Evolutionary conservation across 129 eudicot species (phyloP).

Genomic region (sunflower (Helianthus annuus)): HanXRQr2.0-SUNRISE NC_035443.2:148072477-148072976

Average conservation of each 20-base stretch:
- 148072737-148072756: slow-evolving; percentile 53
- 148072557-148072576: slow-evolving; percentile 76
- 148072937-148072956: neutral
- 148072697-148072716: slow-evolving; percentile 99
- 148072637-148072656: slow-evolving; percentile 4
- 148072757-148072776: slow-evolving; percentile 20
- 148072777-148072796: neutral
- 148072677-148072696: slow-evolving; percentile 20
- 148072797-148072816: neutral
- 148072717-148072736: slow-evolving; percentile 97
- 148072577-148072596: slow-evolving; percentile 92
- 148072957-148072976: neutral
- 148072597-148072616: slow-evolving; percentile 45
- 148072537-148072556: slow-evolving; percentile 99
- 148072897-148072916: slow-evolving; percentile 4
- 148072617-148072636: neutral
- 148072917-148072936: neutral
- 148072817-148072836: slow-evolving; percentile 1
- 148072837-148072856: neutral
- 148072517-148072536: slow-evolving; percentile 93
- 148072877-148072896: neutral
- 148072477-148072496: slow-evolving; percentile 16
- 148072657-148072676: slow-evolving; percentile 8
- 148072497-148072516: slow-evolving; percentile 89
- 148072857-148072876: neutral